Conservation (phyloP, 2,329 filamentous ascomycete species). For the Camptophora hylomeconis region DNA sequence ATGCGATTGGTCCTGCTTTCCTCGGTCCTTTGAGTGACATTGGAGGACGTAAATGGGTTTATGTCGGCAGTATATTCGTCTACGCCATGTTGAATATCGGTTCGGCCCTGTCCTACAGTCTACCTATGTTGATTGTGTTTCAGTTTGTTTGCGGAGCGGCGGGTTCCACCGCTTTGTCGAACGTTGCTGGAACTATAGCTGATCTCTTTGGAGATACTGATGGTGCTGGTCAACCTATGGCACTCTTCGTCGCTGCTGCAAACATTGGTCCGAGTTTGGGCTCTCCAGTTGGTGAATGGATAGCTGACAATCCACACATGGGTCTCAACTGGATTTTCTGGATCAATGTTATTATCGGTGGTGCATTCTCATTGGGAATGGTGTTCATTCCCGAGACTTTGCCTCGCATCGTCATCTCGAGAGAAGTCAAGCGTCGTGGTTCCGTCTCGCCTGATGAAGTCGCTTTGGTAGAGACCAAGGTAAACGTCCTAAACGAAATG, state of each 20-base stretch:
- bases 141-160: conserved; percentile 24
- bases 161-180: conserved; percentile 24
- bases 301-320: conserved; percentile 24
- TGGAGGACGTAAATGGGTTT: conserved; percentile 32
- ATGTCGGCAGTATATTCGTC: conserved; percentile 24
- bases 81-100: conserved; percentile 27
- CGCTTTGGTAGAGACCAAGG: conserved; percentile 22
- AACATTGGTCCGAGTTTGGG: conserved; percentile 29
- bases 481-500: conserved; percentile 27
- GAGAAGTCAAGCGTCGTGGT: conserved; percentile 21
- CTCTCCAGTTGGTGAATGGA: conserved; percentile 29
- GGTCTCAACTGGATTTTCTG: conserved; percentile 25
- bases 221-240: conserved; percentile 30
- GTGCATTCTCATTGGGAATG: conserved; percentile 23
- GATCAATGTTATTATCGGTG: conserved; percentile 29
- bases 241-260: conserved; percentile 28
- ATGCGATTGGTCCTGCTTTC: conserved; percentile 29
- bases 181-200: conserved; percentile 25
- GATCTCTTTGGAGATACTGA: conserved; percentile 22
- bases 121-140: conserved; percentile 28
- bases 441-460: conserved; percentile 20
- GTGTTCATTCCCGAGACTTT: conserved; percentile 30
- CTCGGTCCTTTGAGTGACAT: conserved; percentile 29
- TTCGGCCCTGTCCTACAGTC: conserved; percentile 23
- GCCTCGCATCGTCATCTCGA: conserved; percentile 26